Base-by-base conservation (phyloP, 208 protist species). In the Borovskyia barvae region DNA sequence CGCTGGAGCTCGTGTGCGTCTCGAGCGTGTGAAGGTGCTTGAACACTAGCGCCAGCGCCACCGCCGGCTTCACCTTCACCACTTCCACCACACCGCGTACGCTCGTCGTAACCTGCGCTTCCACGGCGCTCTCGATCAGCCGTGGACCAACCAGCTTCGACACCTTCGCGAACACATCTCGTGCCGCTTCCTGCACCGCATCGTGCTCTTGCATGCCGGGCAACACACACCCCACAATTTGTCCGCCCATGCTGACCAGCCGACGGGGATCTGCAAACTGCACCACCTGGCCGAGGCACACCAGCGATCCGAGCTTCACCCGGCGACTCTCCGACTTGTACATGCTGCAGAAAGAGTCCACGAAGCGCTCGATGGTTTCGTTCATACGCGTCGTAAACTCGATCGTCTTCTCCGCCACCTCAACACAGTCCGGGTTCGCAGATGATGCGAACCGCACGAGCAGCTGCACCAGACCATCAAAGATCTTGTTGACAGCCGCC, bases 51-150 rank as follows among this genome's bases (percentile, higher is more conserved):
- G 74, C 66, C n/a, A 96, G 80, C 24, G 90, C 84, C 19, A 87
- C 58, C 32, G 37, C 71, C 1, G 90, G 90, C 69, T 89, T 88
- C 54, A 96, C 90, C 77, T 93, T 93, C 28, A 96, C 90, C 52
- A 96, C 86, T 73, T 96, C 90, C 65, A 93, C 80, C 39, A 96
- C 86, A 59, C 90, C 90, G 5, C 83, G 82, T 30, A 92, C 78
- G 70, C 83, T 90, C 15, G 82, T 85, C 41, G 74, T 76, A 22
- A 96, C 71, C 77, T 96, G 90, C 33, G 79, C 82, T 66, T 91
- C 82, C 22, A 93, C 85, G 3, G 83, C 86, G 51, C 52, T 76
- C 78, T 96, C 90, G 69, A 96, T 92, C 17, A 93, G 71, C 11
- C 79, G 68, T 46, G 83, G 65, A 12, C 90, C 90, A 6, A 87